Evolutionary conservation across 1,139 yeast genomes (phyloP).

Genomic region (Geotrichum histeridarum): DNA sequence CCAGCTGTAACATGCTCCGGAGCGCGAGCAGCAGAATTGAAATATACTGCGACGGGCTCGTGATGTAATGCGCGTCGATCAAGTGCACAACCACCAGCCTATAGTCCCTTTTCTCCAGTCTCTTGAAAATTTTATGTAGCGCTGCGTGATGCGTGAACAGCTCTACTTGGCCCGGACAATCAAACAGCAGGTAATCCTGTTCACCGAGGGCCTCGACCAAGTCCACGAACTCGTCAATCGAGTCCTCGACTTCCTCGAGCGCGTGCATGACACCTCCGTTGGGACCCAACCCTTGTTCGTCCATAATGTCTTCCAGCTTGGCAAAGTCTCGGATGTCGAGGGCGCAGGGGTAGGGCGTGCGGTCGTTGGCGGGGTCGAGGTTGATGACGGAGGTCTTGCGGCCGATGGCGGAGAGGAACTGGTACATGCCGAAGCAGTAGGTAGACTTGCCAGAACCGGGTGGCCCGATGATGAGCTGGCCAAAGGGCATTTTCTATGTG

Average conservation of each 20-base stretch:
- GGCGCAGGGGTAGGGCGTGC: conserved; percentile 72
- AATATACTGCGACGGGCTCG: conserved; percentile 87
- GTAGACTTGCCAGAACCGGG: conserved; percentile 98
- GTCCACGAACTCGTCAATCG: conserved; percentile 55
- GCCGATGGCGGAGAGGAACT: conserved; percentile 90
- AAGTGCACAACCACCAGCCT: conserved; percentile 83
- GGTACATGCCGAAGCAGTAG: conserved; percentile 84
- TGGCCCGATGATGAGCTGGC: conserved; percentile 93
- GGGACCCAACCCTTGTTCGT: conserved; percentile 77
- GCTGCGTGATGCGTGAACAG: conserved; percentile 88
- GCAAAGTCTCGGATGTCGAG: conserved; percentile 85
- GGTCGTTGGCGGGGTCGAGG: conserved; percentile 92
- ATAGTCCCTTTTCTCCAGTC: conserved; percentile 63
- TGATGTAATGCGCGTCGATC: conserved; percentile 78
- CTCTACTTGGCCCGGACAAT: conserved; percentile 98
- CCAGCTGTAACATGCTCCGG: conserved; percentile 88
- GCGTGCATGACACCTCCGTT: conserved; percentile 94
- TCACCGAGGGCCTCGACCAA: conserved; percentile 55
- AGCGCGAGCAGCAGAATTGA: conserved; percentile 75
- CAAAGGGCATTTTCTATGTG: conserved; percentile 46
- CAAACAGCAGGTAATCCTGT: conserved; percentile 74
- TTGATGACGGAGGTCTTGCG: conserved; percentile 77
- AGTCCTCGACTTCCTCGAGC: conserved; percentile 53
- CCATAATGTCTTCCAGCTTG: conserved; percentile 86
- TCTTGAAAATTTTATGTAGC: conserved; percentile 64